These are phyloP conservation scores for Rhodosorus marinus DNA, from an alignment of 23 red algal species.

Conservation along the genomic window DNA sequence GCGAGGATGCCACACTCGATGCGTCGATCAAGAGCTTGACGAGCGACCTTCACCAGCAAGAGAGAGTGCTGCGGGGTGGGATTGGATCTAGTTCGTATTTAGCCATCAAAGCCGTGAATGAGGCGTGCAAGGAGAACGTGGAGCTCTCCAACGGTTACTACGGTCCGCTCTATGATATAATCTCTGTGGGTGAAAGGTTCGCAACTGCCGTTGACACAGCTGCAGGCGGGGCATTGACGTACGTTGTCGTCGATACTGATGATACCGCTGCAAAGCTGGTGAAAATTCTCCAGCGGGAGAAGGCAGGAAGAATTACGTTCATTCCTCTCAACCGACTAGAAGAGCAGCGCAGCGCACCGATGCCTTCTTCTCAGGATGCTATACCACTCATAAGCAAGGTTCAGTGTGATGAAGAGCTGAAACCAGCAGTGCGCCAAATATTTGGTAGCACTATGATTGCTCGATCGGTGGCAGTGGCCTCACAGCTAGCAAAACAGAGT, in stretches of 20 bases:
- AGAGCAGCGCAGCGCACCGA: constrained; percentile 4
- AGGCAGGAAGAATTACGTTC: constrained; percentile 82
- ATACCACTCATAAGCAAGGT: constrained; percentile 70
- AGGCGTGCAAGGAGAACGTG: constrained; percentile 8
- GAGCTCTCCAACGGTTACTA: too few relatives aligned
- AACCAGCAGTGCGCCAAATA: constrained; percentile 28
- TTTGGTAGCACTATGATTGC: constrained; percentile 66
- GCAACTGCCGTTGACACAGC: constrained; percentile 57
- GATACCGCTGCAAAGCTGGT: constrained; percentile 85
- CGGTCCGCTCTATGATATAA: constrained; percentile 69
- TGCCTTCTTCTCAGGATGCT: constrained; percentile 31
- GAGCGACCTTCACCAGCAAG: constrained; percentile 27
- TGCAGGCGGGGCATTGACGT: constrained; percentile 40
- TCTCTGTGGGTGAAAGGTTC: constrained; percentile 64
- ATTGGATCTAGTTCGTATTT: constrained; percentile 22
- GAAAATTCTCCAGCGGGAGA: constrained; percentile 15
- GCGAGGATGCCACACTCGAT: constrained; percentile 32
- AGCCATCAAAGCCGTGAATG: constrained; percentile 23
- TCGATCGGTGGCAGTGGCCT: constrained; percentile 52
- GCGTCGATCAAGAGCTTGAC: constrained; percentile 18
- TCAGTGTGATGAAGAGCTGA: constrained; percentile 20
- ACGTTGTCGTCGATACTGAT: constrained; percentile 82
- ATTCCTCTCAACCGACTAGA: constrained; percentile 77
- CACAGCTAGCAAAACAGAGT: constrained; percentile 22
- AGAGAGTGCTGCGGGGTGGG: constrained; percentile 36